Conservation (phyloP, 129 eudicot species). For the Arctium lappa region DNA sequence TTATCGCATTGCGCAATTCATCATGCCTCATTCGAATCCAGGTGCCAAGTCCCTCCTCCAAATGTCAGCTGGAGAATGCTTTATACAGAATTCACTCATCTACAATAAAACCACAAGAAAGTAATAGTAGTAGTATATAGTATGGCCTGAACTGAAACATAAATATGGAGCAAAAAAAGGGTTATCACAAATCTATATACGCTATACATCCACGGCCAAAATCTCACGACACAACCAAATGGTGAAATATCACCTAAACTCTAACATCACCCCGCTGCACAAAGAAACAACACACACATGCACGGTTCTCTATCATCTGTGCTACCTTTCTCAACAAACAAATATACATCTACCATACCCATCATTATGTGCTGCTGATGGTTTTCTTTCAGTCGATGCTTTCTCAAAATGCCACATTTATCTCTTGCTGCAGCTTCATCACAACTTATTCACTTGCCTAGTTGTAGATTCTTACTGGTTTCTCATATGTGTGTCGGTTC, state of each 20-base stretch:
- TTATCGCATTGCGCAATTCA: no score
- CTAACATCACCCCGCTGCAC: constrained; percentile 1
- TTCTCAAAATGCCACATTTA: background rate
- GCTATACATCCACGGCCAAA: background rate
- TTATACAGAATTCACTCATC: no score
- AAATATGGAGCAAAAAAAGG: background rate
- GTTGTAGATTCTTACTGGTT: constrained; percentile 58
- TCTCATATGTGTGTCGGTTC: constrained; percentile 62
- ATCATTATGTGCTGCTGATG: background rate
- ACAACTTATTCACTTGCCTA: constrained; percentile 16
- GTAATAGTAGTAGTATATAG: background rate
- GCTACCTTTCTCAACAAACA: constrained; percentile 9
- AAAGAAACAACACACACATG: background rate
- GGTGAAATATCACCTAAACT: background rate
- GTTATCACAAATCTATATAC: background rate
- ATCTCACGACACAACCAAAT: background rate
- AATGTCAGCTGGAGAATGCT: no score
- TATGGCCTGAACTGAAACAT: background rate
- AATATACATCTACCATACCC: constrained; percentile 3
- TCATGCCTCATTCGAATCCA: no score
- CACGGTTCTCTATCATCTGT: constrained; percentile 1
- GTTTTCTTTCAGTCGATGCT: background rate
- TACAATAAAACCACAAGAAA: background rate
- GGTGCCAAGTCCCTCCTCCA: no score
- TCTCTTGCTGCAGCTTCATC: constrained; percentile 15